Base-by-base conservation (phyloP, 805 yeast species). In the Kodamaea leandrae region DNA sequence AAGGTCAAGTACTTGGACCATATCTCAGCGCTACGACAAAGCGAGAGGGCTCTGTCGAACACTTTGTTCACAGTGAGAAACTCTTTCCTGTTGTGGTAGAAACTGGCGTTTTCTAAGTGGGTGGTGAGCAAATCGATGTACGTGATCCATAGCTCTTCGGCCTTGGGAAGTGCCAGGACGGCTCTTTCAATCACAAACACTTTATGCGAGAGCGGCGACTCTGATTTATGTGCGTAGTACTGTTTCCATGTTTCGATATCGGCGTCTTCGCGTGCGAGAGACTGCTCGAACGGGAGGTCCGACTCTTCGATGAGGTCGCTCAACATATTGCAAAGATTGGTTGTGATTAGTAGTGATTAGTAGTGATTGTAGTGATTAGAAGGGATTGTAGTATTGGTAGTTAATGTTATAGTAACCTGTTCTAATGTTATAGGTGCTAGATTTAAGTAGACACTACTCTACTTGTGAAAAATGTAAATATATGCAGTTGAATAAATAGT, bases 151-250 rank as follows among this genome's bases (percentile, higher is more conserved):
- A 83, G 52, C 47, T 76, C 72, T 46, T 71, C 71, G 2, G 80
- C 74, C 37, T 74, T 55, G 6, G 65, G 67, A 10, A 78, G 51
- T 8, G 57, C 51, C 6, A 50, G 47, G 12, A 76, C 70, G 0
- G 85, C 82, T 53, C 93, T 57, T 43, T 69, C 73, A 39, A 74
- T 53, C 1, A 83, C 64, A 41, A 74, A 77, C 5, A 78, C 49
- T 42, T 67, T 64, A 19, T 63, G 57, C 49, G 54, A 59, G 51
- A 61, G 39, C 25, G 51, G 17, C 44, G 43, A 35, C 41, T 52
- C 36, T 30, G 53, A 12, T 14, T 42, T 26, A 42, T 49, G 23
- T 39, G 46, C 52, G 33, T 69, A 51, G 52, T 78, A 80, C 2
- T 62, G 55, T 32, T 63, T 43, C 86, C 86, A 81, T 1, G 54